Evolutionary conservation across 257 asterid genomes (phyloP).

Genomic region (Nicotiana paniculata): DNA sequence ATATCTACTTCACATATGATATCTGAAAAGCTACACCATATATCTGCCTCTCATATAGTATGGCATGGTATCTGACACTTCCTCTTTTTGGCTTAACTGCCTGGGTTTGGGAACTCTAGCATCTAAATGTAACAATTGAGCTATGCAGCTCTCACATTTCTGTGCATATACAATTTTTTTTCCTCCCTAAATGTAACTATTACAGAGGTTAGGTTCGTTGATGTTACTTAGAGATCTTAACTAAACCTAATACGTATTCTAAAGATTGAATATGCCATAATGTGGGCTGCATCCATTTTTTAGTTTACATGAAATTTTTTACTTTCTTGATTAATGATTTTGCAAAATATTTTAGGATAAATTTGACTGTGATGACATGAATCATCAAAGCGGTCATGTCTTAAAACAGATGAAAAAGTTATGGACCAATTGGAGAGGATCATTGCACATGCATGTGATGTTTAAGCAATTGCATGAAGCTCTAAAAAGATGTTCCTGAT

Average conservation of each 20-base stretch:
- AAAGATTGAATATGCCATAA: background rate
- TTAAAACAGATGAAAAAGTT: too few species aligned
- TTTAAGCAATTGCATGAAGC: too few species aligned
- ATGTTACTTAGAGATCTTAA: background rate
- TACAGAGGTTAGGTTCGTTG: background rate
- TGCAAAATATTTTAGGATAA: too few species aligned
- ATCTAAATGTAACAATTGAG: background rate
- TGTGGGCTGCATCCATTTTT: too few species aligned
- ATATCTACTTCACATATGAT: background rate
- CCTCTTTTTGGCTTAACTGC: background rate
- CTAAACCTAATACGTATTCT: background rate
- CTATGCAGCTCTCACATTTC: background rate
- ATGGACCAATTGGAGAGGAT: too few species aligned
- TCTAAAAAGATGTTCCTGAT: background rate
- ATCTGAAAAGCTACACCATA: background rate
- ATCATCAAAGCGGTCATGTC: too few species aligned
- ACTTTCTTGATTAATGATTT: too few species aligned
- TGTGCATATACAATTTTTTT: background rate
- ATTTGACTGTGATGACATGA: too few species aligned
- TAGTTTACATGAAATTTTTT: too few species aligned
- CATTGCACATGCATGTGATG: too few species aligned
- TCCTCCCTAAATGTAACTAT: background rate
- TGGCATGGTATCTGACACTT: background rate
- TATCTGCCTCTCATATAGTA: background rate
- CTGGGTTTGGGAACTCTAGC: background rate